Conservation (phyloP, 805 yeast species). For the Candida koratica region DNA sequence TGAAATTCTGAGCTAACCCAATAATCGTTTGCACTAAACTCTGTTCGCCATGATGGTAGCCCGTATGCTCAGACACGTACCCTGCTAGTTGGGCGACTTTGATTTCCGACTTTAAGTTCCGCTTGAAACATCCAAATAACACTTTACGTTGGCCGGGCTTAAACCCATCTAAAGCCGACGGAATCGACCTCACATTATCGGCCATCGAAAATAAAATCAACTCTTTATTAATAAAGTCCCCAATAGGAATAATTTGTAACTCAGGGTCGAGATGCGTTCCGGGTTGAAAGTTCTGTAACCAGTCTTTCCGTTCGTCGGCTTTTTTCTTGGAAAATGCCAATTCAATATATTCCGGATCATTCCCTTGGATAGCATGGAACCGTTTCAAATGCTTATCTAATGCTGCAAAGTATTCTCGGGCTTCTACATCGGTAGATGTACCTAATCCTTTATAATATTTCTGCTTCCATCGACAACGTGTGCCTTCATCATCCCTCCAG, state of each 20-base stretch:
- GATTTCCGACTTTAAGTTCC: conserved; percentile 70
- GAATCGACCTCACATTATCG: conserved; percentile 92
- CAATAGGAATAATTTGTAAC: conserved; percentile 73
- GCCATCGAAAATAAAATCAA: conserved; percentile 94
- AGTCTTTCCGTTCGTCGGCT: conserved; percentile 95
- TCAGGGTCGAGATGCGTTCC: conserved; percentile 89
- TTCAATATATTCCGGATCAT: conserved; percentile 76
- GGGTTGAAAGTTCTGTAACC: conserved; percentile 87
- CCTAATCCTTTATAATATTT: conserved; percentile 99
- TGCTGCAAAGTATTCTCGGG: conserved; percentile 81
- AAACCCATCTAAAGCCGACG: conserved; percentile 89
- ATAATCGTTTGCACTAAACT: conserved; percentile 86
- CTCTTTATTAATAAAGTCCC: conserved; percentile 93
- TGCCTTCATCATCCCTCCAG: conserved; percentile 87
- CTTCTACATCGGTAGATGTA: conserved; percentile 81
- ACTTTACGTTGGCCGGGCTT: conserved; percentile 98
- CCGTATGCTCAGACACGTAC: conserved; percentile 81
- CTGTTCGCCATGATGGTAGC: conserved; percentile 93
- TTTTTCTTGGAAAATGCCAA: conserved; percentile 91
- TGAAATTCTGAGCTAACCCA: conserved; percentile 91
- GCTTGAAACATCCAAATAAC: conserved; percentile 79
- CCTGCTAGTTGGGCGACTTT: conserved; percentile 92
- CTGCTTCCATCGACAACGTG: conserved; percentile 73
- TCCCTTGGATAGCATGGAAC: conserved; percentile 75
- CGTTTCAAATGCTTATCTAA: conserved; percentile 81